Evolutionary conservation across 257 asterid genomes (phyloP).

Genomic region (Osmanthus fragrans): DNA sequence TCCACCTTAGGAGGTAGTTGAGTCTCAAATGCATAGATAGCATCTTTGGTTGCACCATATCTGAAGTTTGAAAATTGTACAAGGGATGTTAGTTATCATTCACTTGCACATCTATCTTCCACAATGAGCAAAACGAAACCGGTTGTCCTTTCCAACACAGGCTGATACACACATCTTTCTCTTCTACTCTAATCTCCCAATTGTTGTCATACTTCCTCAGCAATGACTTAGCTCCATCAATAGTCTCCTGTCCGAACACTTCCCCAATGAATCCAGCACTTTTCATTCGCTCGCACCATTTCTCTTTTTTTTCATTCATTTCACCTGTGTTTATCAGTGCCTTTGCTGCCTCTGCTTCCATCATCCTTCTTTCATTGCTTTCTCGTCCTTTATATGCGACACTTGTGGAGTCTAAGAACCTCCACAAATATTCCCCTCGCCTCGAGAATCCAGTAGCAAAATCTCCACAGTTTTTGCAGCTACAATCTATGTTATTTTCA

Average conservation of each 20-base stretch:
- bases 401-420: conserved; percentile 74
- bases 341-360: conserved; percentile 89
- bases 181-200: conserved; percentile 76
- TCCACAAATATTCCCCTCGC: conserved; percentile 67
- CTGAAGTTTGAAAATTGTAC: not conserved
- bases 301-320: conserved; percentile 75
- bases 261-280: conserved; percentile 58
- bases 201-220: conserved; percentile 73
- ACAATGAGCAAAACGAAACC: conserved; percentile 69
- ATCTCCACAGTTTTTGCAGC: conserved; percentile 75
- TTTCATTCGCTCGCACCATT: conserved; percentile 77
- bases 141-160: conserved; percentile 85
- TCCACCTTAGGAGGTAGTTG: not conserved
- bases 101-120: conserved; percentile 50
- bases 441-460: conserved; percentile 63
- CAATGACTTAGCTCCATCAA: conserved; percentile 76
- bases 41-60: not conserved
- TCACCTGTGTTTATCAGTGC: conserved; percentile 51
- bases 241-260: conserved; percentile 60
- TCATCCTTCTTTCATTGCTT: conserved; percentile 79
- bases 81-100: conserved; percentile 11
- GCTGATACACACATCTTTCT: conserved; percentile 57
- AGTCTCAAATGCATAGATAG: not conserved
- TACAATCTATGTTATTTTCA: conserved; percentile 69
- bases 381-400: conserved; percentile 75